Conservation (phyloP, 495 filamentous ascomycete species). For the Pseudotulostoma volvatum region DNA sequence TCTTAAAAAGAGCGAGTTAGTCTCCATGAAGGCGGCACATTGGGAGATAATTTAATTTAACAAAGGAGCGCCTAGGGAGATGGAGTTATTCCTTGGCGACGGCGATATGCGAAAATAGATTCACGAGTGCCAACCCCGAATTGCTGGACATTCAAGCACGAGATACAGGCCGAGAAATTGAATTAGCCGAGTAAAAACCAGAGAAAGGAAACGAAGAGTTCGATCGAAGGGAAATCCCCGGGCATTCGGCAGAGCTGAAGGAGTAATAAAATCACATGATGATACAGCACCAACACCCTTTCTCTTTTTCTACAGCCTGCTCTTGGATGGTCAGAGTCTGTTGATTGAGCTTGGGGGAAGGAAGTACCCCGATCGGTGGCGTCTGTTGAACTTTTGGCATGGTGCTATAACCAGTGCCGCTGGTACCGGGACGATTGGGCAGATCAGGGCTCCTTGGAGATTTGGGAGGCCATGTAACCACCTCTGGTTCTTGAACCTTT, state of each 20-base stretch:
- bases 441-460: conserved; percentile 20
- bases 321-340: conserved; percentile 21
- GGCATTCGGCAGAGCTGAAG: neutral
- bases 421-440: conserved; percentile 18
- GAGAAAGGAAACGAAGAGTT: conserved; percentile 1
- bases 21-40: neutral
- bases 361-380: conserved; percentile 18
- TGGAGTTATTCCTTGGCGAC: neutral
- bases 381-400: conserved; percentile 37
- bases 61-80: neutral
- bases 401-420: conserved; percentile 31
- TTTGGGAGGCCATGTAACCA: conserved; percentile 5
- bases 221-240: conserved; percentile 1
- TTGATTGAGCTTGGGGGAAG: conserved; percentile 23
- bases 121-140: neutral
- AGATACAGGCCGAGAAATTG: neutral
- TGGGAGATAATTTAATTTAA: neutral
- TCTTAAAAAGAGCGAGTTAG: conserved; percentile 1
- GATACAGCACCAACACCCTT: conserved; percentile 35
- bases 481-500: conserved; percentile 1
- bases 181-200: neutral
- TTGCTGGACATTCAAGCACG: neutral
- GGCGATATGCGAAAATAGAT: neutral
- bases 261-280: conserved; percentile 26
- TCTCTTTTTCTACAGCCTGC: conserved; percentile 24